A percentile compares a stretch with the other conserved stretches of the same genome.
These are phyloP conservation scores for Auricularia heimuer DNA, from an alignment of 768 basidiomycete genomes.

Conservation along the genomic window DNA sequence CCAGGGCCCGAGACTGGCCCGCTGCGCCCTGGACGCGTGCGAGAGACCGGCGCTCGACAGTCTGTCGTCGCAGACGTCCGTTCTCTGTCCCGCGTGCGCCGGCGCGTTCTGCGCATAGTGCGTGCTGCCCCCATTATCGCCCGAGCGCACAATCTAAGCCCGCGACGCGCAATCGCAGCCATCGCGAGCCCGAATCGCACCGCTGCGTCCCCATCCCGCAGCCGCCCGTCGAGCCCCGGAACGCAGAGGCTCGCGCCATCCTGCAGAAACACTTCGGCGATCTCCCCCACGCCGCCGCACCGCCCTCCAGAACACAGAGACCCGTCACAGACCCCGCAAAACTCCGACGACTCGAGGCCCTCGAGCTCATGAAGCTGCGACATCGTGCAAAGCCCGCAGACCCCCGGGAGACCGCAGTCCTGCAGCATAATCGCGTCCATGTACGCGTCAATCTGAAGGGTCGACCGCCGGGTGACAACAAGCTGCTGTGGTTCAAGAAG, in stretches of 20 bases:
- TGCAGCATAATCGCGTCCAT: conserved; percentile 46
- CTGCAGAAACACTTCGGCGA: conserved; percentile 41
- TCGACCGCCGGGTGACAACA: conserved; percentile 26
- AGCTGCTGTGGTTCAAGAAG: conserved; percentile 63
- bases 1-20: conserved; percentile 26
- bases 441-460: conserved; percentile 32
- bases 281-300: conserved; percentile 8
- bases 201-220: conserved; percentile 30
- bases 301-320: conserved; percentile 17
- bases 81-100: conserved; percentile 44
- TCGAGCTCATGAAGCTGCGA: conserved; percentile 67
- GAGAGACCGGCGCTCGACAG: conserved; percentile 43
- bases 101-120: conserved; percentile 59
- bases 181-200: conserved; percentile 58
- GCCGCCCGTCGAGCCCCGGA: conserved; percentile 22
- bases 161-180: conserved; percentile 30
- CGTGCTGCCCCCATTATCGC: conserved; percentile 10
- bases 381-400: conserved; percentile 59
- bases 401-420: conserved; percentile 39
- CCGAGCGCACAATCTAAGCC: not conserved
- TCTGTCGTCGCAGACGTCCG: conserved; percentile 22
- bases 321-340: conserved; percentile 43
- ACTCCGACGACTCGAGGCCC: conserved; percentile 41
- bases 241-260: conserved; percentile 40
- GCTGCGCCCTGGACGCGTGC: conserved; percentile 45